Base-by-base conservation (phyloP, 129 eudicot genomes). In the Chrysanthemum makinoi region DNA sequence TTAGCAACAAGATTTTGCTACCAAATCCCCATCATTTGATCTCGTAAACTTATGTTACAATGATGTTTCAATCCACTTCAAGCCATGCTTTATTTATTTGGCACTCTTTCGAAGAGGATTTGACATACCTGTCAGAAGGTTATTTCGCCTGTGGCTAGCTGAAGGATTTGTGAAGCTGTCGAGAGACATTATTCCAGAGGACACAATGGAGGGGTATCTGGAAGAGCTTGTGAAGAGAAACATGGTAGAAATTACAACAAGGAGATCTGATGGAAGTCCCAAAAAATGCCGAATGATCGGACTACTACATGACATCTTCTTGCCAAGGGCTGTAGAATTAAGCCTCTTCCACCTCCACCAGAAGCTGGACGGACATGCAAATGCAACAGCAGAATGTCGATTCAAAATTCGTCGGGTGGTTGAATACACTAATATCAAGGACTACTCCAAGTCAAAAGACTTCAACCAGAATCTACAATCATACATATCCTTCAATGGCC, bases 121-220 rank as follows among this genome's bases (percentile, higher is more conserved):
- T 52, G 78, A 76, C 71, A 74, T 86, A 22, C 73, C 68, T 6
- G 82, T 73, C 15, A 56, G 78, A 50, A 70, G 71, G 58, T 75
- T 85, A 76, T 72, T 69, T 50, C 17, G 77, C 53, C 46, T 82
- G 53, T 85, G 90, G 90, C 76, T 78, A 24, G 81, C 84, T 4
- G 89, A 85, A 52, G 82, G 86, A 1, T 72, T 79, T 68, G 49
- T 85, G 47, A 62, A 70, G 70, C 72, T 72, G 10, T 5, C 15
- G 1, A 17, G 44, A 60, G 62, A 44, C 33, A 33, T 52, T 24
- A 24, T 72, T 47, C 48, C 46, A 51, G 86, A 85, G 56, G 80
- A 75, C 58, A 35, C 59, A 9, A 84, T 76, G 14, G 75, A 72
- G 56, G 77, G 62, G n/a, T 85, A 73, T 43, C 67, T 82, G 60